phyloP scores from a whole-genome alignment of 345 rosid genomes.

The Firmiana major region DNA sequence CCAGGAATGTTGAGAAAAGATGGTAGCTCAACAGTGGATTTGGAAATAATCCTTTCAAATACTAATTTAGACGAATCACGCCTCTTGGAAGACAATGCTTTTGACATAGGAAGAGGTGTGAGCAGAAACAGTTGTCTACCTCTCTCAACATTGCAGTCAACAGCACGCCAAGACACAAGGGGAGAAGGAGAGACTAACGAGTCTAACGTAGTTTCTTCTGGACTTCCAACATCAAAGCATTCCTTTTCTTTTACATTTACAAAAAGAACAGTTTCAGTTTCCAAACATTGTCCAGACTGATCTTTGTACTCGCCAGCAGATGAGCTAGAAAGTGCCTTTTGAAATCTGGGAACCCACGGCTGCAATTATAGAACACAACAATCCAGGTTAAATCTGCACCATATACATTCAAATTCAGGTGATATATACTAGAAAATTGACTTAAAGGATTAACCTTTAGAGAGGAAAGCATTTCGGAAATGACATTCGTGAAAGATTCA shows the following conservation, averaged over 20 bases:
- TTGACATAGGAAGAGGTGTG: slow-evolving; percentile 74
- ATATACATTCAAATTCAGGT: slow-evolving; percentile 11
- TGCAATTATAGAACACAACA: slow-evolving; percentile 33
- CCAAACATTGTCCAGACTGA: slow-evolving; percentile 26
- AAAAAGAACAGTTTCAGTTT: slow-evolving; percentile 21
- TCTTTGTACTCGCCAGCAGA: slow-evolving; percentile 15
- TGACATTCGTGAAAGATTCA: slow-evolving; percentile 44
- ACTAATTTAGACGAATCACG: slow-evolving; percentile 33
- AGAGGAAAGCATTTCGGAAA: slow-evolving; percentile 58
- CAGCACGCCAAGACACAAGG: slow-evolving; percentile 81
- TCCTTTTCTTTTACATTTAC: slow-evolving; percentile 27
- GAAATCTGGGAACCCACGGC: slow-evolving; percentile 84
- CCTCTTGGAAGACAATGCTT: slow-evolving; percentile 45
- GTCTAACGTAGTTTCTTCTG: slow-evolving; percentile 43
- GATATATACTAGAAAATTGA: background rate
- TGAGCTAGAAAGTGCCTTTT: slow-evolving; percentile 32
- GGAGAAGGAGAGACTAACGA: slow-evolving; percentile 90
- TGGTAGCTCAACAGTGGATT: slow-evolving; percentile 24
- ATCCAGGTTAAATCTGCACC: background rate
- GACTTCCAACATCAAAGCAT: slow-evolving; percentile 50
- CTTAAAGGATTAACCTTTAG: slow-evolving; percentile 48
- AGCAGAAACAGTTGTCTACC: slow-evolving; percentile 74
- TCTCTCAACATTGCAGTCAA: slow-evolving; percentile 51
- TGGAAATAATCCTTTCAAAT: slow-evolving; percentile 31
- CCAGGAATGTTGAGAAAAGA: slow-evolving; percentile 24